These are phyloP conservation scores for Penicillium sp. DNA, from an alignment of 2,329 filamentous ascomycete species.

Conservation along the genomic window DNA sequence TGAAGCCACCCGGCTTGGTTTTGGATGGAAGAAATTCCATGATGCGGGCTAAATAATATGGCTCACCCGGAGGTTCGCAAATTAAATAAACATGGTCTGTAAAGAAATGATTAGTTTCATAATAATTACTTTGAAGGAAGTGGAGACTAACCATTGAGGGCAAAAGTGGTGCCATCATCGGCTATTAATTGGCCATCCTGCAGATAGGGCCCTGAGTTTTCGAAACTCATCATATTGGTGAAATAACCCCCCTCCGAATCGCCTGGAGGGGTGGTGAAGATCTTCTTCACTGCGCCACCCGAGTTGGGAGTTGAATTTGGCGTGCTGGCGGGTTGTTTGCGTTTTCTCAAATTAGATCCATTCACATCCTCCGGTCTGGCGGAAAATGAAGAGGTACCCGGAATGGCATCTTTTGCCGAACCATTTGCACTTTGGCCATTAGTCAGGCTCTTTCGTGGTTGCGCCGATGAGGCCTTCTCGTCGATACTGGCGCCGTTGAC, in stretches of 20 bases:
- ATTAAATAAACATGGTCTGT: constrained; percentile 92
- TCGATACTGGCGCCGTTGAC: constrained; percentile 37
- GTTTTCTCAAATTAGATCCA: constrained; percentile 67
- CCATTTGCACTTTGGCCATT: constrained; percentile 34
- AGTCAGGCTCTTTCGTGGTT: constrained; percentile 41
- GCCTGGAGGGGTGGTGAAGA: constrained; percentile 37
- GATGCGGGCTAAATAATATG: constrained; percentile 94
- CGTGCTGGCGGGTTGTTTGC: constrained; percentile 65
- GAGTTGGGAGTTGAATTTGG: constrained; percentile 33
- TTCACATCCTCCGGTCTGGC: constrained; percentile 47
- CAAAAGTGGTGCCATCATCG: constrained; percentile 83
- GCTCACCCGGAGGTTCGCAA: constrained; percentile 94
- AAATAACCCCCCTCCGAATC: constrained; percentile 46
- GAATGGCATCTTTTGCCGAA: constrained; percentile 49
- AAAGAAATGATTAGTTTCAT: constrained; percentile 13
- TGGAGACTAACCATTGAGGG: constrained; percentile 72
- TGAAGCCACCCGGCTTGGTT: constrained; percentile 67
- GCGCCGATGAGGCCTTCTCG: constrained; percentile 41
- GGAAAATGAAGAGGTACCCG: constrained; percentile 60
- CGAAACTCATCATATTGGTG: constrained; percentile 87
- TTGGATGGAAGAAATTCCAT: constrained; percentile 94
- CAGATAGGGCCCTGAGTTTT: constrained; percentile 64
- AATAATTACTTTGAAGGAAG: constrained; percentile 10
- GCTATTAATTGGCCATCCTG: constrained; percentile 77
- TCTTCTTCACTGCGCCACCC: constrained; percentile 34